Evolutionary conservation across 2,329 filamentous ascomycete species (phyloP), one percentile per base, ranked within the genome.

Genomic region (Phaeoacremonium minimum): DNA sequence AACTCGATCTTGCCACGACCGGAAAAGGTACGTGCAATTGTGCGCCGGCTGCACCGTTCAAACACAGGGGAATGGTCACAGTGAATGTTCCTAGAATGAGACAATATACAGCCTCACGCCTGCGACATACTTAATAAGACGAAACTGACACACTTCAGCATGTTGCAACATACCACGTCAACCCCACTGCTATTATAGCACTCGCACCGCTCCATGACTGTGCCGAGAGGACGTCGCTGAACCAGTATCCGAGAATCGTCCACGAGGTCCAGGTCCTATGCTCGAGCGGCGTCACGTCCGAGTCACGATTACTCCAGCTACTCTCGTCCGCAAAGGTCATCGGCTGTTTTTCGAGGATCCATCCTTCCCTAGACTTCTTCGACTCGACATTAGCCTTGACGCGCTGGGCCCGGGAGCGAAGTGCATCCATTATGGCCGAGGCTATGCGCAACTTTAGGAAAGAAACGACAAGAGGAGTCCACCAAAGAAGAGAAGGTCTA

Each of bases 21-120:
- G 58, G 55, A 48, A 63, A 62, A 14, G 57, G 56, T 30, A 61
- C 54, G 36, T 62, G 60, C 12, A 58, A 43, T 34, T 54, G 49
- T 3, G 57, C 51, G 13, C 57, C 54, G 43, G 56, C 57, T 14
- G 53, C 54, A 28, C 58, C 56, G 32, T 61, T 59, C 16, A 61
- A 45, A 4, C 57, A 56, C 48, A 58, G 57, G 13, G 56, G 57
- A 29, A 74, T 68, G n/a, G 72, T 69, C 18, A 73, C 74, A 43
- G 75, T 77, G 9, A 68, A 60, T 4, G 69, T 64, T 28, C 78
- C 77, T 6, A 78, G 73, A 31, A 77, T 18, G 12, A 30, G n/a
- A n/a, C n/a, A n/a, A n/a, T n/a, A n/a, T n/a, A n/a, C n/a, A n/a
- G n/a, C n/a, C n/a, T n/a, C n/a, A n/a, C n/a, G n/a, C n/a, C n/a